phyloP scores from a whole-genome alignment of 2,329 filamentous ascomycete genomes.

The Parastagonospora nodorum region DNA sequence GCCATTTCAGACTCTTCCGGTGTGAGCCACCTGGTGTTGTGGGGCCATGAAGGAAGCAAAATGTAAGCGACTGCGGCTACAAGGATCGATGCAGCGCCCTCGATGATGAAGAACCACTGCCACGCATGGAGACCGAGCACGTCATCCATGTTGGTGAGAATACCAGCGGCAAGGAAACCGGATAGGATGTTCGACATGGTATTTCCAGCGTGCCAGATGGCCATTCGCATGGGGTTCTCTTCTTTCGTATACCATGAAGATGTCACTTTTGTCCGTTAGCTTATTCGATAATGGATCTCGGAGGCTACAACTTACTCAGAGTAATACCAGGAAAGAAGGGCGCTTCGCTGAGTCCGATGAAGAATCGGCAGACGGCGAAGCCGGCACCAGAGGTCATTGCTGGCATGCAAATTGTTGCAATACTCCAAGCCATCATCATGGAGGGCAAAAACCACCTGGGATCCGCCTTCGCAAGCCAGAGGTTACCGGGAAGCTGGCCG shows the following conservation, averaged over 20 bases:
- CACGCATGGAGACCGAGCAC: slow-evolving; percentile 39
- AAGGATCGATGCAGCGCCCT: slow-evolving; percentile 59
- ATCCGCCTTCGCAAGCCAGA: slow-evolving; percentile 50
- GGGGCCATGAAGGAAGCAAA: slow-evolving; percentile 28
- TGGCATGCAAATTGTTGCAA: slow-evolving; percentile 53
- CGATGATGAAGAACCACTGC: slow-evolving; percentile 59
- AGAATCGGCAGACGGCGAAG: slow-evolving; percentile 45
- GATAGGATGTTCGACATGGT: slow-evolving; percentile 54
- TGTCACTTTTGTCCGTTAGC: slow-evolving; percentile 13
- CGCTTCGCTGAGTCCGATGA: slow-evolving; percentile 46
- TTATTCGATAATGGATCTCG: neutral
- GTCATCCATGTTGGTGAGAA: slow-evolving; percentile 52
- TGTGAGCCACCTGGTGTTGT: slow-evolving; percentile 18
- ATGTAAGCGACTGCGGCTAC: slow-evolving; percentile 43
- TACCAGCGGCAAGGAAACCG: slow-evolving; percentile 52
- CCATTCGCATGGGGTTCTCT: slow-evolving; percentile 53
- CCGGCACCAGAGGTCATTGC: slow-evolving; percentile 42
- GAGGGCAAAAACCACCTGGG: slow-evolving; percentile 44
- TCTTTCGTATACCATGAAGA: slow-evolving; percentile 56
- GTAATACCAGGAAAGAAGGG: slow-evolving; percentile 47
- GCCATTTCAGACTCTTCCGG: slow-evolving; percentile 29
- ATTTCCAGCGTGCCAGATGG: slow-evolving; percentile 54
- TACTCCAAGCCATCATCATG: slow-evolving; percentile 52
- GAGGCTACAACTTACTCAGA: slow-evolving; percentile 36
- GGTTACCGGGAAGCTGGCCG: slow-evolving; percentile 54